These are phyloP conservation scores for Suillus bovinus DNA, from an alignment of 768 basidiomycete genomes.

Conservation along the genomic window DNA sequence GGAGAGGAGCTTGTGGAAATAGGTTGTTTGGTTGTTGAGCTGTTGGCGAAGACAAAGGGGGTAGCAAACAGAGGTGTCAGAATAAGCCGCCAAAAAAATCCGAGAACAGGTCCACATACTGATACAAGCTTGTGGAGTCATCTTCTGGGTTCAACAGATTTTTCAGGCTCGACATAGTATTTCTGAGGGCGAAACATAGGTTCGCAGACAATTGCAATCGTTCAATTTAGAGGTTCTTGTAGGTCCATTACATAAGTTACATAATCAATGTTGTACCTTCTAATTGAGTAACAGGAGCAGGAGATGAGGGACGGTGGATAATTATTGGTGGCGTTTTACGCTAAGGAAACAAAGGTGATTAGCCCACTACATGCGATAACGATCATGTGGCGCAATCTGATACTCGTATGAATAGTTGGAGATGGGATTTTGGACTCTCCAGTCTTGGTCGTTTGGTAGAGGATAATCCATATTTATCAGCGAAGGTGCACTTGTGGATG, in stretches of 20 bases:
- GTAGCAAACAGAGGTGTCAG: conserved; percentile 17
- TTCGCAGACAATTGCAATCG: conserved; percentile 16
- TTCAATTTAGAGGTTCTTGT: conserved; percentile 27
- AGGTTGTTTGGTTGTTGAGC: conserved; percentile 22
- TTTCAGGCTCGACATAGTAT: conserved; percentile 54
- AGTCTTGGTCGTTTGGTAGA: conserved; percentile 16
- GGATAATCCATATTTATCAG: conserved; percentile 20
- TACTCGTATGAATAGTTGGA: conserved; percentile 23
- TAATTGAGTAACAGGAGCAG: not conserved
- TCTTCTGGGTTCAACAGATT: conserved; percentile 59
- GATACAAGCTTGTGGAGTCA: conserved; percentile 36
- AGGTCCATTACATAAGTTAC: conserved; percentile 32
- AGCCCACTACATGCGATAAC: conserved; percentile 23
- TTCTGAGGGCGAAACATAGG: conserved; percentile 24
- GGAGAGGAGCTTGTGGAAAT: conserved; percentile 35
- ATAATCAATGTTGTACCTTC: conserved; percentile 20
- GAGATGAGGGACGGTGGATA: not conserved
- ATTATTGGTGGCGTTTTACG: conserved; percentile 7
- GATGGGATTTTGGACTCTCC: conserved; percentile 19
- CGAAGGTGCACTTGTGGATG: conserved; percentile 11
- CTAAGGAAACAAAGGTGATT: conserved; percentile 1
- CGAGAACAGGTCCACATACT: conserved; percentile 36
- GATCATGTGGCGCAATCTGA: conserved; percentile 16
- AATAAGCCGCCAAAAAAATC: conserved; percentile 10
- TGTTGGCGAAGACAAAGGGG: conserved; percentile 32